A percentile compares a stretch with the other conserved stretches of the same genome.
phyloP scores from a whole-genome alignment of 2,329 filamentous ascomycete species.

The Nemania sp. region DNA sequence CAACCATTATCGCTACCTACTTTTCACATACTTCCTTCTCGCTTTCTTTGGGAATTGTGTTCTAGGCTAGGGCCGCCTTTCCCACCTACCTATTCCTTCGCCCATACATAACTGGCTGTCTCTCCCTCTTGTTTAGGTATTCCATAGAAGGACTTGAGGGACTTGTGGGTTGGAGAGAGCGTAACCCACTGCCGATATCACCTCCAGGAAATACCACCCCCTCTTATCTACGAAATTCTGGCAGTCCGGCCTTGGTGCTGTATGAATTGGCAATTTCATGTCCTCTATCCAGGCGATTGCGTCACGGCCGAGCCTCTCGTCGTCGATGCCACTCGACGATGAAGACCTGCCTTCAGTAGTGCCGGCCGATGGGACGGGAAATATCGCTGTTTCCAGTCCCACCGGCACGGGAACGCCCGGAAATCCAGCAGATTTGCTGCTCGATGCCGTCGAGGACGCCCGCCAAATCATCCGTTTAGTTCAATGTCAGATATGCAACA shows the following conservation, averaged over 20 bases:
- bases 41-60: neutral
- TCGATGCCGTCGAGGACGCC: conserved; percentile 66
- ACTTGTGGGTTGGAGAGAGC: neutral
- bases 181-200: neutral
- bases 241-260: neutral
- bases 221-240: neutral
- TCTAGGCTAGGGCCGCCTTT: neutral
- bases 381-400: conserved; percentile 36
- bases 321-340: conserved; percentile 41
- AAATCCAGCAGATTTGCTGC: conserved; percentile 44
- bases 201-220: neutral
- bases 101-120: neutral
- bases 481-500: conserved; percentile 81
- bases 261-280: conserved; percentile 45
- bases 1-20: neutral
- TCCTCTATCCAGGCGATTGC: conserved; percentile 45
- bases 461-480: conserved; percentile 77
- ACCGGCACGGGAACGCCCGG: conserved; percentile 40
- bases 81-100: neutral
- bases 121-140: neutral
- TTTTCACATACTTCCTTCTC: conserved; percentile 3
- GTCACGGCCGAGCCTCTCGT: conserved; percentile 39
- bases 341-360: conserved; percentile 32
- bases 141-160: neutral
- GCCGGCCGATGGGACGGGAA: conserved; percentile 37